phyloP scores from a whole-genome alignment of 2,329 filamentous ascomycete species.

The Pestalotiopsis sp. region DNA sequence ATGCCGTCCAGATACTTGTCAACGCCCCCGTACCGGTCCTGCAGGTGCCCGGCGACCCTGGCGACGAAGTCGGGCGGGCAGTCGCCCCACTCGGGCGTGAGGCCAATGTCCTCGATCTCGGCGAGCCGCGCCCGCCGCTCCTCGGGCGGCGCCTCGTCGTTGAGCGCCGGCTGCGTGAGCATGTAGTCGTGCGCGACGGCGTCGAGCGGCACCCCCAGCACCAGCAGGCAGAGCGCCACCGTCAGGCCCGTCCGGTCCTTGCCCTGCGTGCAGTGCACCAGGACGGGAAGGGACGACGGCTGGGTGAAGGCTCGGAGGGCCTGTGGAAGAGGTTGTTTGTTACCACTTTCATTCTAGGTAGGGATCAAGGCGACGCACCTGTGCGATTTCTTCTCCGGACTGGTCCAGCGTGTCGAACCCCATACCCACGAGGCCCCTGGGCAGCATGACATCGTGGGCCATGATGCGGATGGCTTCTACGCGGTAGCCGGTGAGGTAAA shows the following conservation, averaged over 20 bases:
- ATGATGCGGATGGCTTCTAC: constrained; percentile 71
- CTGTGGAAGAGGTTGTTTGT: constrained; percentile 20
- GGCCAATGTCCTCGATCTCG: constrained; percentile 72
- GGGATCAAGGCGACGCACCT: constrained; percentile 23
- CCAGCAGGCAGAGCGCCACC: constrained; percentile 67
- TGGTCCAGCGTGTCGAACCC: constrained; percentile 70
- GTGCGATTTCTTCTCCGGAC: constrained; percentile 63
- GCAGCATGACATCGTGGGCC: constrained; percentile 70
- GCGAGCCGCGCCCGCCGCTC: constrained; percentile 66
- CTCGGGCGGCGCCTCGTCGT: constrained; percentile 23
- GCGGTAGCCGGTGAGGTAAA: constrained; percentile 67
- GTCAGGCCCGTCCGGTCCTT: constrained; percentile 83
- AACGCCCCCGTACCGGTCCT: constrained; percentile 66
- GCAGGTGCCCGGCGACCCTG: constrained; percentile 59
- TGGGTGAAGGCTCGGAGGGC: constrained; percentile 53
- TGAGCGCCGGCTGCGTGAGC: constrained; percentile 62
- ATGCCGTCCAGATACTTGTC: constrained; percentile 65
- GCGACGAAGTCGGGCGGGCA: constrained; percentile 68
- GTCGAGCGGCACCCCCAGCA: constrained; percentile 57
- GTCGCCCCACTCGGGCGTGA: constrained; percentile 72
- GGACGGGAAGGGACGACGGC: constrained; percentile 57
- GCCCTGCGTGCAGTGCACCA: constrained; percentile 87
- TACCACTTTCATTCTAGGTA: constrained; percentile 4
- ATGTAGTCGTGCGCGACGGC: constrained; percentile 75
- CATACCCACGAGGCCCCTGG: constrained; percentile 71